These are phyloP conservation scores for Curvularia spicifera DNA, from an alignment of 2,329 filamentous ascomycete species.

Conservation along the genomic window DNA sequence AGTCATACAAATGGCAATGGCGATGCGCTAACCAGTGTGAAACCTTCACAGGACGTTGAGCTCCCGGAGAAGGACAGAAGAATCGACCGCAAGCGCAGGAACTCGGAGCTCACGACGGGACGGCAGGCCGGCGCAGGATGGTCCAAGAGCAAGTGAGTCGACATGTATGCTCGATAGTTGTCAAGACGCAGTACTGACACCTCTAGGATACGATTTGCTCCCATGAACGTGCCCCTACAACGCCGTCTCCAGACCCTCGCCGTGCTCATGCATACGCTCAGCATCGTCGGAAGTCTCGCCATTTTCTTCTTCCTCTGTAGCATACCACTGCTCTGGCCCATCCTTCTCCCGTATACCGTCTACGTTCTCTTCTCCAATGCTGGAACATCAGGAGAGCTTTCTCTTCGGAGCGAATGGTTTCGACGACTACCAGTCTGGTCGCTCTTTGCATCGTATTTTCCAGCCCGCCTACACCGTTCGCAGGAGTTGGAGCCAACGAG, in stretches of 20 bases:
- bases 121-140: constrained; percentile 61
- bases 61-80: constrained; percentile 31
- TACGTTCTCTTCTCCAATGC: constrained; percentile 82
- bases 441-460: constrained; percentile 91
- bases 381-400: constrained; percentile 75
- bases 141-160: constrained; percentile 55
- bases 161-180: not conserved
- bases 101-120: constrained; percentile 58
- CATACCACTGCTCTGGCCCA: constrained; percentile 90
- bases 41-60: constrained; percentile 50
- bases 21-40: constrained; percentile 54
- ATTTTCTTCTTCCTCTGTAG: constrained; percentile 90
- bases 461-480: constrained; percentile 84
- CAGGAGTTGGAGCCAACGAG: constrained; percentile 77
- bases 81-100: constrained; percentile 41
- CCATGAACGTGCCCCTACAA: constrained; percentile 70
- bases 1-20: constrained; percentile 54
- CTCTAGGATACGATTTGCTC: constrained; percentile 79
- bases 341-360: constrained; percentile 77
- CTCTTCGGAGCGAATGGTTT: constrained; percentile 75
- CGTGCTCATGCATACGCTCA: constrained; percentile 59
- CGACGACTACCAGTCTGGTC: constrained; percentile 80
- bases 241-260: constrained; percentile 58
- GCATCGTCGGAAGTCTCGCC: constrained; percentile 63
- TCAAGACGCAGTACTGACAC: constrained; percentile 6